Evolutionary conservation across 768 basidiomycete species (phyloP).

Genomic region (Cystofilobasidium ferigula): DNA sequence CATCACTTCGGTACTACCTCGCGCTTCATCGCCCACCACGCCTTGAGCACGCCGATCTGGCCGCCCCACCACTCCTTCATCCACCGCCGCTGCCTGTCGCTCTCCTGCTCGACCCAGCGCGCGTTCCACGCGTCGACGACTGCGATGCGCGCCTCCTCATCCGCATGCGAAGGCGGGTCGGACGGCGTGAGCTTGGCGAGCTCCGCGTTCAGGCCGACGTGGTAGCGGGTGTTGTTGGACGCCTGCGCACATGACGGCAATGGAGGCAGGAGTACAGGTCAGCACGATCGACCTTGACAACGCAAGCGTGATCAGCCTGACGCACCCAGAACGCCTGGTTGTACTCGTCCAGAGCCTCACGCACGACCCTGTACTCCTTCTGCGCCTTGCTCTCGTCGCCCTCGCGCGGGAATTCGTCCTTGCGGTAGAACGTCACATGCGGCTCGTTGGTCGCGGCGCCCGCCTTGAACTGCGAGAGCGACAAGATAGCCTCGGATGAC

Average conservation of each 20-base stretch:
- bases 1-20: neutral
- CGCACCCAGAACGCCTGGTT: conserved; percentile 24
- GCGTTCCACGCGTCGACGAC: conserved; percentile 9
- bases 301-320: neutral
- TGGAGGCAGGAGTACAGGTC: neutral
- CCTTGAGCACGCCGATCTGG: conserved; percentile 5
- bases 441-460: neutral
- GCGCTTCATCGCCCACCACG: conserved; percentile 14
- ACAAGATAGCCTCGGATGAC: neutral
- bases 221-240: conserved; percentile 17
- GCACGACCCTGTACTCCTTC: conserved; percentile 7
- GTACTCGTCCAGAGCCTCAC: conserved; percentile 20
- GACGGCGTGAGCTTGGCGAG: conserved; percentile 6
- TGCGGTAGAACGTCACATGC: neutral
- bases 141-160: conserved; percentile 9
- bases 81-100: conserved; percentile 8
- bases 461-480: neutral
- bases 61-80: conserved; percentile 24
- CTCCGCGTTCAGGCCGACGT: neutral
- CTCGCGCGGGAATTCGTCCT: conserved; percentile 18
- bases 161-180: conserved; percentile 12
- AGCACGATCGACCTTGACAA: neutral
- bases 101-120: conserved; percentile 13
- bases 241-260: conserved; percentile 5
- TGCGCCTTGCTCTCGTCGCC: conserved; percentile 3